These are phyloP conservation scores for Populus tremula DNA, from an alignment of 345 rosid genomes.

Conservation along the genomic window DNA sequence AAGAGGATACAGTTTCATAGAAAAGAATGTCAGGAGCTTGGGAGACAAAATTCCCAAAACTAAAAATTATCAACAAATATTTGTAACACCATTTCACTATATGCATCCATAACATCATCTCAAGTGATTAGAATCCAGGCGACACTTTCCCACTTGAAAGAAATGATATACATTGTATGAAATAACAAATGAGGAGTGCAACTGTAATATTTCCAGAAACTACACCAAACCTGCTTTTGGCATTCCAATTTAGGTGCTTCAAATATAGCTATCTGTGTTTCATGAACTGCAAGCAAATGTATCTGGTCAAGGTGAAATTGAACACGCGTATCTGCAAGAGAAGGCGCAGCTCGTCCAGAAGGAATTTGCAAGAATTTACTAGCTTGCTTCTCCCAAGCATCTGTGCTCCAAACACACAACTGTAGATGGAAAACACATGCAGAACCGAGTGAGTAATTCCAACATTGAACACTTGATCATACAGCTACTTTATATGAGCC, in stretches of 20 bases:
- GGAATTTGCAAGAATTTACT: conserved; percentile 55
- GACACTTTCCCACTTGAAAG: neutral
- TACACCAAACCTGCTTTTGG: conserved; percentile 54
- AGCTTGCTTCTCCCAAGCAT: conserved; percentile 69
- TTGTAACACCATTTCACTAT: neutral
- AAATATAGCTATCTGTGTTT: conserved; percentile 69
- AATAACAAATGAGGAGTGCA: neutral
- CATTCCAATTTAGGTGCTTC: conserved; percentile 70
- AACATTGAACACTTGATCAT: neutral
- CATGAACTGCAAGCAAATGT: conserved; percentile 70
- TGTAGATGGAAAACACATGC: conserved; percentile 16
- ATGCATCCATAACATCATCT: neutral
- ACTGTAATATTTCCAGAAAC: neutral
- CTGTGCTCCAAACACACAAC: conserved; percentile 84
- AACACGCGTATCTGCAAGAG: conserved; percentile 70
- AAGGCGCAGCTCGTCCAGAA: conserved; percentile 41
- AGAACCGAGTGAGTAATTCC: neutral
- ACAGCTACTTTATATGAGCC: neutral
- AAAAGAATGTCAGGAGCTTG: conserved; percentile 1
- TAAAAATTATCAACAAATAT: neutral
- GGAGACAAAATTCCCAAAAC: neutral
- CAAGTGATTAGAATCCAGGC: neutral
- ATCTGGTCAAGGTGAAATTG: conserved; percentile 69
- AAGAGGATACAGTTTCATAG: conserved; percentile 16
- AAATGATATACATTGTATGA: neutral